Percentiles rank a stretch among this genome's conserved stretches.
phyloP scores from a whole-genome alignment of 495 filamentous ascomycete genomes.

The Trichoderma gamsii region DNA sequence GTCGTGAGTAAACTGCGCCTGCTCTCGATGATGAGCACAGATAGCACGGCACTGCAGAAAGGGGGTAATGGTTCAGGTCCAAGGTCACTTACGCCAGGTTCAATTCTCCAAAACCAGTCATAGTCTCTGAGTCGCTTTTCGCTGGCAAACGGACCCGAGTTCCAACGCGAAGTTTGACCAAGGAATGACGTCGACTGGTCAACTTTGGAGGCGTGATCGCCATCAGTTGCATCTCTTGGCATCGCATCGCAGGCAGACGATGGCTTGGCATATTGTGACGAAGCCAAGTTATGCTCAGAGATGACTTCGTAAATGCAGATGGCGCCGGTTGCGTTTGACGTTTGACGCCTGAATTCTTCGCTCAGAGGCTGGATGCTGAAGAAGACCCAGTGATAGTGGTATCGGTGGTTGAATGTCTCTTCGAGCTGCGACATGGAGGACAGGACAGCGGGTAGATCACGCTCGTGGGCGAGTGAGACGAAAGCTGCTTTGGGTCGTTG shows the following conservation, averaged over 20 bases:
- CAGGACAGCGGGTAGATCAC: slow-evolving; percentile 75
- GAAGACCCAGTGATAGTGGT: slow-evolving; percentile 85
- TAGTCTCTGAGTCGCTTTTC: slow-evolving; percentile 60
- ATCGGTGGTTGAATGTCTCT: slow-evolving; percentile 75
- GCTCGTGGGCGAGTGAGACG: slow-evolving; percentile 71
- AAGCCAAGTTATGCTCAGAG: slow-evolving; percentile 58
- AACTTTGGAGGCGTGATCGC: background rate
- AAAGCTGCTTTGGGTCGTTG: slow-evolving; percentile 71
- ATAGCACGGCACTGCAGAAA: background rate
- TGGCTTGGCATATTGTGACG: background rate
- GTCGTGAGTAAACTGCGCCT: slow-evolving; percentile 60
- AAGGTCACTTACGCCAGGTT: slow-evolving; percentile 16
- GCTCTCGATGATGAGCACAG: slow-evolving; percentile 13
- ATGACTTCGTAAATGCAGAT: slow-evolving; percentile 70
- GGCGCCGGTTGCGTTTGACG: slow-evolving; percentile 62
- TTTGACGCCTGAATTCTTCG: slow-evolving; percentile 66
- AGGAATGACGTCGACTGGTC: background rate
- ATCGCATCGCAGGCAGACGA: slow-evolving; percentile 28
- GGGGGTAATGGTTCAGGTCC: background rate
- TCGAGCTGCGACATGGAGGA: slow-evolving; percentile 72
- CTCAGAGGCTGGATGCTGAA: slow-evolving; percentile 74
- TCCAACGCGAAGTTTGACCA: slow-evolving; percentile 60
- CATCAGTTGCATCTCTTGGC: slow-evolving; percentile 23
- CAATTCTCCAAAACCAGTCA: slow-evolving; percentile 57
- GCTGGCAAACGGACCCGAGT: slow-evolving; percentile 70